A percentile compares a stretch with the other conserved stretches of the same genome.
These are phyloP conservation scores for Obelidium mucronatum DNA, from an alignment of 192 early-diverging fungal genomes.

Conservation along the genomic window DNA sequence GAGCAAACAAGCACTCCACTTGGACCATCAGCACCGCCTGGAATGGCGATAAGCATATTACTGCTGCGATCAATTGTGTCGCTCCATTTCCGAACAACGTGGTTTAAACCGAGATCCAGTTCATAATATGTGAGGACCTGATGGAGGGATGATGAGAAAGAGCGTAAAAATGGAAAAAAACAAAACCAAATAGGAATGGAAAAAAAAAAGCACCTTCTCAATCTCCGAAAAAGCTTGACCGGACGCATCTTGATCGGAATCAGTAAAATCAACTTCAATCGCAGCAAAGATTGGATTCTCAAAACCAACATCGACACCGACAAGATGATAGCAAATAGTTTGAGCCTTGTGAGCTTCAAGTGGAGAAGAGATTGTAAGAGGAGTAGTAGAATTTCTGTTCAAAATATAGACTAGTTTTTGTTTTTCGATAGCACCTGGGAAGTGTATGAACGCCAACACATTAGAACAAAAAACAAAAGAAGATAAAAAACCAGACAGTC, in stretches of 20 bases:
- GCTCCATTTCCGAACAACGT: constrained; percentile 97
- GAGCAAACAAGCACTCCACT: constrained; percentile 97
- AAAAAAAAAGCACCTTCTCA: constrained; percentile 66
- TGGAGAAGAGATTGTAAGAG: constrained; percentile 92
- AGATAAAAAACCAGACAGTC: constrained; percentile 4
- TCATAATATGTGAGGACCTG: constrained; percentile 92
- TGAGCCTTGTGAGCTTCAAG: constrained; percentile 90
- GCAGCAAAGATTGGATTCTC: constrained; percentile 98
- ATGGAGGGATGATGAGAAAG: not conserved
- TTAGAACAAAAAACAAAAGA: not conserved
- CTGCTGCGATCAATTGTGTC: constrained; percentile 75
- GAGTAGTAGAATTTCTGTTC: constrained; percentile 86
- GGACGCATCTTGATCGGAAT: constrained; percentile 78
- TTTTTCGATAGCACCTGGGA: constrained; percentile 84
- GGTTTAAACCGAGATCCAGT: constrained; percentile 97
- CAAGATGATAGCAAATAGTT: constrained; percentile 78
- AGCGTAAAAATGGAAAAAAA: constrained; percentile 1
- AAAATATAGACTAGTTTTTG: constrained; percentile 97
- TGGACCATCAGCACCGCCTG: constrained; percentile 93
- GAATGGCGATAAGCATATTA: constrained; percentile 85
- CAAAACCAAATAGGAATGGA: not conserved
- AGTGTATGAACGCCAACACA: not conserved
- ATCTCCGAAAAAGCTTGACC: constrained; percentile 73
- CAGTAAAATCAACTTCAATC: constrained; percentile 86
- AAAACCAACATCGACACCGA: constrained; percentile 96